Evolutionary conservation across 176 grass and related monocot species (phyloP).

Genomic region (Eragrostis nindensis): DNA sequence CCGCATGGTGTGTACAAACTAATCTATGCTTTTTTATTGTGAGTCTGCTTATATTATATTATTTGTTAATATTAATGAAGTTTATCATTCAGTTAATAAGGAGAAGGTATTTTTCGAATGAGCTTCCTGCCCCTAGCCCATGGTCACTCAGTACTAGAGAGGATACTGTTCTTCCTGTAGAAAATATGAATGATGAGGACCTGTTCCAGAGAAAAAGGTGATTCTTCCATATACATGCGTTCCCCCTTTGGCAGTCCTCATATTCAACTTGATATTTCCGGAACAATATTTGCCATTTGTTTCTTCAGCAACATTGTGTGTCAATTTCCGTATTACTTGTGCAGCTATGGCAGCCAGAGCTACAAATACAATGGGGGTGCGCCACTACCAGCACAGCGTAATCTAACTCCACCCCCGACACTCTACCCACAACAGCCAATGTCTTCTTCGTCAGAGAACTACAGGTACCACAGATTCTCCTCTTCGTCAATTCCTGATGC

Average conservation of each 20-base stretch:
- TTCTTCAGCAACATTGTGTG: slow-evolving; percentile 1
- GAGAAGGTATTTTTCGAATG: slow-evolving; percentile 94
- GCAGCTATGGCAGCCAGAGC: slow-evolving; percentile 63
- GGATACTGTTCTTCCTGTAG: slow-evolving; percentile 59
- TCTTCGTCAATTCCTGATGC: slow-evolving; percentile 65
- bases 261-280: slow-evolving; percentile 2
- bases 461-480: slow-evolving; percentile 82
- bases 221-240: slow-evolving; percentile 13
- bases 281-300: slow-evolving; percentile 15
- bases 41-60: slow-evolving; percentile 2
- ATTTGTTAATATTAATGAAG: slow-evolving; percentile 34
- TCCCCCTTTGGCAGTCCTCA: background rate
- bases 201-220: slow-evolving; percentile 77
- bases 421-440: slow-evolving; percentile 86
- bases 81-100: slow-evolving; percentile 86
- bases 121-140: slow-evolving; percentile 68
- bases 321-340: slow-evolving; percentile 1
- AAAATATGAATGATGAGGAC: slow-evolving; percentile 71
- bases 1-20: slow-evolving; percentile 69
- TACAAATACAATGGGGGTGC: slow-evolving; percentile 69
- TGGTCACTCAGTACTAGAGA: slow-evolving; percentile 69
- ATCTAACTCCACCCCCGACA: slow-evolving; percentile 74
- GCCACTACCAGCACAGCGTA: slow-evolving; percentile 76
- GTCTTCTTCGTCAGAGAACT: slow-evolving; percentile 69
- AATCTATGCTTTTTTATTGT: slow-evolving; percentile 31